A percentile compares a stretch with the other conserved stretches of the same genome.
phyloP scores from a whole-genome alignment of 768 basidiomycete species.

The Naematelia aurantialba region DNA sequence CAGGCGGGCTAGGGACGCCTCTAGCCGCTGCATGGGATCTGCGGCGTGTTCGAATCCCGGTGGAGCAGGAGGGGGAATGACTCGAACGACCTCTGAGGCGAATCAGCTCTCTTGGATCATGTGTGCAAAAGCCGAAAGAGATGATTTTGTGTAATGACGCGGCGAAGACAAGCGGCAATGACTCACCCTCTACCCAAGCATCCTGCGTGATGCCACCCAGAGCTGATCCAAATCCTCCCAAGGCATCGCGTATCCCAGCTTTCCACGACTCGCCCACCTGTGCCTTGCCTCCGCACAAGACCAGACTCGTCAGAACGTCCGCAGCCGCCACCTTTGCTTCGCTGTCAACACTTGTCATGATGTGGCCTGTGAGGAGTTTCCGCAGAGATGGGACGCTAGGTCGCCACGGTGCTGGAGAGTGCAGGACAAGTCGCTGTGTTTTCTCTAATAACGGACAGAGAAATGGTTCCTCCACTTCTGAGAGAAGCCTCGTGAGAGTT shows the following conservation, averaged over 20 bases:
- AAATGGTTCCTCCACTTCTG: not conserved
- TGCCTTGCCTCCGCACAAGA: conserved; percentile 32
- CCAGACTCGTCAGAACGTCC: conserved; percentile 22
- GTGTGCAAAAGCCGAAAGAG: not conserved
- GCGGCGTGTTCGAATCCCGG: conserved; percentile 14
- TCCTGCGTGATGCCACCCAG: conserved; percentile 24
- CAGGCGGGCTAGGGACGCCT: conserved; percentile 23
- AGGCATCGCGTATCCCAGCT: conserved; percentile 30
- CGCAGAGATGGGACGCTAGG: conserved; percentile 39
- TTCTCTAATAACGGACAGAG: not conserved
- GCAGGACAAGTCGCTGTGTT: conserved; percentile 2
- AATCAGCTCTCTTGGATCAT: not conserved
- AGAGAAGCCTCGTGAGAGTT: not conserved
- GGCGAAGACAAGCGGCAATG: conserved; percentile 2
- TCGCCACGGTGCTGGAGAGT: conserved; percentile 45
- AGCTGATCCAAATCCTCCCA: conserved; percentile 25
- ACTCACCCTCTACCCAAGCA: conserved; percentile 35
- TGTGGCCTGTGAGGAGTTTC: conserved; percentile 18
- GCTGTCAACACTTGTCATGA: conserved; percentile 18
- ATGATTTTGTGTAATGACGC: no score
- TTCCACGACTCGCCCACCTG: conserved; percentile 28
- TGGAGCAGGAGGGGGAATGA: conserved; percentile 14
- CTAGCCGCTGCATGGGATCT: conserved; percentile 21
- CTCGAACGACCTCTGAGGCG: conserved; percentile 14
- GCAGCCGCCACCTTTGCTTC: conserved; percentile 16